Conservation (phyloP, 441 rosid genomes). For the Euphorbia schlechtendalii region DNA sequence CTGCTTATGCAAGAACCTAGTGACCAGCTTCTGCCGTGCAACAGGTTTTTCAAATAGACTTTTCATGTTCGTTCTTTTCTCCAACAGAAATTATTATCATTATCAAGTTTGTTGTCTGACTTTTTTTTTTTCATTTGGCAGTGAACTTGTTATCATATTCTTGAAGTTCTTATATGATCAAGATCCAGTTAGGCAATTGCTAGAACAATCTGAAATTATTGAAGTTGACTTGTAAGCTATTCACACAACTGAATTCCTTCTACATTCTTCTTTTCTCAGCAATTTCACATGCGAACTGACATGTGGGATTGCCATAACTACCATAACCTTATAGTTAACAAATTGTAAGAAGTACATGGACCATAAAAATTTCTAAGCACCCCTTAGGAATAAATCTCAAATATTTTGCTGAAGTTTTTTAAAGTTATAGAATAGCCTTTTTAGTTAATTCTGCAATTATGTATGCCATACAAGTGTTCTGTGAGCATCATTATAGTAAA, state of each 20-base stretch:
- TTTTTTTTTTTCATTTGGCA: slow-evolving; percentile 33
- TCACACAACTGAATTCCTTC: slow-evolving; percentile 13
- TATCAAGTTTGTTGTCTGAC: slow-evolving; percentile 19
- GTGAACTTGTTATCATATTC: slow-evolving; percentile 85
- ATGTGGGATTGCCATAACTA: background rate
- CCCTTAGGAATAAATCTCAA: background rate
- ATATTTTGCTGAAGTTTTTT: background rate
- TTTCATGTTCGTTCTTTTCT: too few species aligned
- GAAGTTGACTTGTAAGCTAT: slow-evolving; percentile 67
- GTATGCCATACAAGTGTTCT: background rate
- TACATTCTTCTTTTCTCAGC: slow-evolving; percentile 8
- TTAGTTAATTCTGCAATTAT: too few species aligned
- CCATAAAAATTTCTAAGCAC: background rate
- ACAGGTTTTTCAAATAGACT: slow-evolving; percentile 45
- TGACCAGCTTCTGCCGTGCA: slow-evolving; percentile 70
- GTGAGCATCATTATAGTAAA: background rate
- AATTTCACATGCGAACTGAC: slow-evolving; percentile 15
- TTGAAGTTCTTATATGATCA: slow-evolving; percentile 88
- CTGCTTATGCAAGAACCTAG: slow-evolving; percentile 85
- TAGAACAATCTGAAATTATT: slow-evolving; percentile 58
- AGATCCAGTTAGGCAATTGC: slow-evolving; percentile 78
- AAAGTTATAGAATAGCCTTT: background rate
- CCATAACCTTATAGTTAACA: background rate
- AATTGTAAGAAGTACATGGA: background rate
- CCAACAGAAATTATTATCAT: background rate